Evolutionary conservation across 1,284 basidiomycete species (phyloP).

Genomic region (Anthracocystis setariae): DNA sequence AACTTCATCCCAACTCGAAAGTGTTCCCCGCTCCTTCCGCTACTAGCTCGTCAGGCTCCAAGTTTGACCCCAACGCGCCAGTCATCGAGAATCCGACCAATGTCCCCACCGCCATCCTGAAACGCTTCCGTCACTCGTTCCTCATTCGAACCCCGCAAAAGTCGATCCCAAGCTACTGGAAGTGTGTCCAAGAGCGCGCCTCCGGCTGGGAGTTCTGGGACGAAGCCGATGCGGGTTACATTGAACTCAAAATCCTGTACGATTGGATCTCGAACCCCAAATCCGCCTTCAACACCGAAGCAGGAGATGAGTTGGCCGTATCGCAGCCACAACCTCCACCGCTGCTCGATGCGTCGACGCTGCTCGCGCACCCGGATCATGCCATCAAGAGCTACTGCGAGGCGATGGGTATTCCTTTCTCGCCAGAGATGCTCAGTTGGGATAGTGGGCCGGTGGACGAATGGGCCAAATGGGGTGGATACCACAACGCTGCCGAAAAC

Average conservation of each 20-base stretch:
- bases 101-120: slow-evolving; percentile 57
- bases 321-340: slow-evolving; percentile 57
- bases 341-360: slow-evolving; percentile 54
- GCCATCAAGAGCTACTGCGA: slow-evolving; percentile 57
- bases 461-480: slow-evolving; percentile 63
- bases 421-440: slow-evolving; percentile 60
- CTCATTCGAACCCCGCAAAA: slow-evolving; percentile 64
- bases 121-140: slow-evolving; percentile 64
- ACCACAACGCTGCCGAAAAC: slow-evolving; percentile 62
- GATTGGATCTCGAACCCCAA: slow-evolving; percentile 60
- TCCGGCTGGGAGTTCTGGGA: slow-evolving; percentile 65
- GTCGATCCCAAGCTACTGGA: slow-evolving; percentile 62
- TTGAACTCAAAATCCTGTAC: slow-evolving; percentile 61
- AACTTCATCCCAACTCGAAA: slow-evolving; percentile 56
- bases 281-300: slow-evolving; percentile 57
- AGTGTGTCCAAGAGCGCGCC: slow-evolving; percentile 61
- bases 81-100: slow-evolving; percentile 66
- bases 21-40: slow-evolving; percentile 45
- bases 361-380: slow-evolving; percentile 56
- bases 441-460: slow-evolving; percentile 59
- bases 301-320: slow-evolving; percentile 26
- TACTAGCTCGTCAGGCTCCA: slow-evolving; percentile 1
- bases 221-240: slow-evolving; percentile 58
- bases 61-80: slow-evolving; percentile 27
- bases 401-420: slow-evolving; percentile 59